phyloP scores from a whole-genome alignment of 345 rosid species.

The Schrenkiella parvula region DNA sequence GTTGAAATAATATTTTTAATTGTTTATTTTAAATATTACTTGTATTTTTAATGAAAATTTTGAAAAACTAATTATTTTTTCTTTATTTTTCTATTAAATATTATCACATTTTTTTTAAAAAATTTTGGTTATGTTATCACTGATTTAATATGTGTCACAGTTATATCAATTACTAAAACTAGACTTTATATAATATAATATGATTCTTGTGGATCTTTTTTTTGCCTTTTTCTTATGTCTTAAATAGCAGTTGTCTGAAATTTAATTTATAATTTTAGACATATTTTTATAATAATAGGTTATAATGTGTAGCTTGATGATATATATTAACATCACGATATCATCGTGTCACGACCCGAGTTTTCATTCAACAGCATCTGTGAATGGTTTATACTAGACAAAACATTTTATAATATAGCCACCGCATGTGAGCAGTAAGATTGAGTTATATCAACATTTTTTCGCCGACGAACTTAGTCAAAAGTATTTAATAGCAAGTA shows the following conservation, averaged over 20 bases:
- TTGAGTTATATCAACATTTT: not conserved
- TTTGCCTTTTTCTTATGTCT: no score
- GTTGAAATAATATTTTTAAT: no score
- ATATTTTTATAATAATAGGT: not conserved
- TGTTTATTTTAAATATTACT: no score
- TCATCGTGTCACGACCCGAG: not conserved
- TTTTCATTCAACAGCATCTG: not conserved
- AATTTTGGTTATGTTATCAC: no score
- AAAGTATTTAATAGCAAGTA: not conserved
- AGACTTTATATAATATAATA: no score
- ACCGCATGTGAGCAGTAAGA: not conserved
- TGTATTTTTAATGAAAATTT: no score
- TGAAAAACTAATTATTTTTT: no score
- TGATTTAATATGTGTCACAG: no score
- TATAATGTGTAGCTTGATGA: not conserved
- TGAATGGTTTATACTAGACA: not conserved
- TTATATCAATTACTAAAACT: no score
- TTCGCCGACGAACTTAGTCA: not conserved
- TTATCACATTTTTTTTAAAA: no score
- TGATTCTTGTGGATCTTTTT: no score
- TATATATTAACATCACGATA: not conserved
- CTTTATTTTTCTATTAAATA: no score
- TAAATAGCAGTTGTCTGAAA: not conserved
- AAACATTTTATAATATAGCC: not conserved
- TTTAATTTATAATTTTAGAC: not conserved